Evolutionary conservation across 306 rosid species (phyloP).

Genomic region (Betula pendula): DNA sequence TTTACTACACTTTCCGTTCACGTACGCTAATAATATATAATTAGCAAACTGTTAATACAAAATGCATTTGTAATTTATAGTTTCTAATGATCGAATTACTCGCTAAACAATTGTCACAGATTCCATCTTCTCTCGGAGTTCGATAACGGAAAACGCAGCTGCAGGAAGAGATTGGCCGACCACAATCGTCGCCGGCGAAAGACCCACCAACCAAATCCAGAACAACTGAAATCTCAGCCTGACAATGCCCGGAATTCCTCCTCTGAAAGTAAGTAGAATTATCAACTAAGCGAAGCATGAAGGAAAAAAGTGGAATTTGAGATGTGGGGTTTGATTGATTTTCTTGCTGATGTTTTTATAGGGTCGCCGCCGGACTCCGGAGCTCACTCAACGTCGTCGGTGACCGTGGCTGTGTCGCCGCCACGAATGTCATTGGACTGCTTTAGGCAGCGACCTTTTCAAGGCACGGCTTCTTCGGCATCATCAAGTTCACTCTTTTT

Average conservation of each 20-base stretch:
- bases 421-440: constrained; percentile 61
- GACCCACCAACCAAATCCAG: constrained; percentile 69
- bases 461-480: constrained; percentile 49
- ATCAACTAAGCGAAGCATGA: no score
- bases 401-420: constrained; percentile 84
- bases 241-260: constrained; percentile 29
- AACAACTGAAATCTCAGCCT: constrained; percentile 39
- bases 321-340: neutral
- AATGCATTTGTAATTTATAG: constrained; percentile 12
- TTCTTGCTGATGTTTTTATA: neutral
- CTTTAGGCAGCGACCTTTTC: constrained; percentile 64
- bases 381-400: constrained; percentile 62
- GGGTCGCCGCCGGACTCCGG: constrained; percentile 75
- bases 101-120: constrained; percentile 36
- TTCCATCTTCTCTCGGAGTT: constrained; percentile 91
- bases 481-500: constrained; percentile 70
- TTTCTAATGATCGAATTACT: neutral
- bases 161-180: constrained; percentile 94
- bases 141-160: constrained; percentile 95
- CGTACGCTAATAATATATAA: constrained; percentile 48
- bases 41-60: neutral
- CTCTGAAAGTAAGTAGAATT: constrained; percentile 31
- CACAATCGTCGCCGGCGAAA: constrained; percentile 96
- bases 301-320: neutral
- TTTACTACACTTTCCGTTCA: constrained; percentile 41